Base-by-base conservation (phyloP, 192 early-diverging fungal genomes). In the Coemansia sp. region DNA sequence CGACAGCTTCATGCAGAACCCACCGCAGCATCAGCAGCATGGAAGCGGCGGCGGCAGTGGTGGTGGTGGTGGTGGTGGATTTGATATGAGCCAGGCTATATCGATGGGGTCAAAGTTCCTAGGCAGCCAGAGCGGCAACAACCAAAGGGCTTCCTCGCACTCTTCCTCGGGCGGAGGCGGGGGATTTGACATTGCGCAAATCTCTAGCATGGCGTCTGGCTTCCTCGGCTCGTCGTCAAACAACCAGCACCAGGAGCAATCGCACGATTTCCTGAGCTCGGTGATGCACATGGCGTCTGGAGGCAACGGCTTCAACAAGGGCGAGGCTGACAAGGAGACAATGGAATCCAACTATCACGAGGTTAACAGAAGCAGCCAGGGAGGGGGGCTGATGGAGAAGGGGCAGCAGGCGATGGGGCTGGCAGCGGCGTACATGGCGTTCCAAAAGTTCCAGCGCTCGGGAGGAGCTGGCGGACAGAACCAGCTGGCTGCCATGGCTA, bases 391-490 rank as follows among this genome's bases (percentile, higher is more conserved):
- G 62, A 66, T 51, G 18, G 12, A 20, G 30, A 62, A 72, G 72
- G 75, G 71, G 1, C 75, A 83, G 64, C 63, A 74, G 56, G 66
- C 72, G 0, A 65, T 83, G 74, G 80, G 80, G 0, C 48, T 83
- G 66, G 80, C 80, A 2, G 68, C 80, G 4, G 80, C 75, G 20
- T 83, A 74, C 30, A 77, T 66, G 71, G 80, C 80, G 11, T 73
- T 73, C 62, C 66, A 78, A 39, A 65, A 78, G 46, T 83, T 74
- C 63, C 60, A 75, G n/a, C 49, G 65, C 60, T 34, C 55, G 24
- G 46, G 63, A 53, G 38, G 63, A 20, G 11, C 36, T 16, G 75
- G 72, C 9, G 67, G 59, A 14, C 71, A 73, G 75, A 77, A 83
- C 62, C 65, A 77, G 62, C 68, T 83, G 26, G 62, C 71, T 5